Base-by-base conservation (phyloP, 2,329 filamentous ascomycete species). In the Trichoderma guizhouense region DNA sequence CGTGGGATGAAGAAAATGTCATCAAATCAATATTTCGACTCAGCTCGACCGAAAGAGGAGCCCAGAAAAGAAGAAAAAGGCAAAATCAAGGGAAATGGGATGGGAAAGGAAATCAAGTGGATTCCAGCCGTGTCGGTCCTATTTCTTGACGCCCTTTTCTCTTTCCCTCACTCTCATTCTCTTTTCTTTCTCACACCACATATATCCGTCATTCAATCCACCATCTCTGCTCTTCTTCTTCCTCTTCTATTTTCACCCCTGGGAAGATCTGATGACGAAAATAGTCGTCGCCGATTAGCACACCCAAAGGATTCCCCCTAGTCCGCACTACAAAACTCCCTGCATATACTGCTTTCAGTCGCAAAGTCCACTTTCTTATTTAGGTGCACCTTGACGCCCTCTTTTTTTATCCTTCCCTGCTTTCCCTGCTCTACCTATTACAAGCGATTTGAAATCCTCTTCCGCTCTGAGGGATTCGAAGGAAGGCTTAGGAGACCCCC, bases 331-430 rank as follows among this genome's bases (percentile, higher is more conserved):
- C n/a, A 24, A 53, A 53, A 53, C 43, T 21, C 43, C 43, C 18
- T 51, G 43, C 43, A 24, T 7, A 30, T 57, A 26, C 51, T 68
- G 24, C 51, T 68, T 58, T 68, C n/a, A 12, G 60, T n/a, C 15
- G 2, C 21, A 15, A 43, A 18, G 34, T 63, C 60, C 61, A 64
- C 26, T 69, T 69, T 69, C 26, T 69, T 69, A 57, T 69, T 60
- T 58, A 51, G 43, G 43, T 51, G n/a, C n/a, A 51, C 43, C 43
- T 21, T 3, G n/a, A 51, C 43, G 43, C 43, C 47, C 21, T 51
- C 34, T 53, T n/a, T 21, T 28, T 63, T 47, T n/a, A 9, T n/a
- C 7, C 34, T 53, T 53, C n/a, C 21, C 21, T 53, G 7, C 15
- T 62, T 65, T 65, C 5, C 15, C 43, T 53, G 47, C 26, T 34